A percentile compares a stretch with the other conserved stretches of the same genome.
Conservation (phyloP, 1,284 basidiomycete genomes). For the Ustilago bromivora region DNA sequence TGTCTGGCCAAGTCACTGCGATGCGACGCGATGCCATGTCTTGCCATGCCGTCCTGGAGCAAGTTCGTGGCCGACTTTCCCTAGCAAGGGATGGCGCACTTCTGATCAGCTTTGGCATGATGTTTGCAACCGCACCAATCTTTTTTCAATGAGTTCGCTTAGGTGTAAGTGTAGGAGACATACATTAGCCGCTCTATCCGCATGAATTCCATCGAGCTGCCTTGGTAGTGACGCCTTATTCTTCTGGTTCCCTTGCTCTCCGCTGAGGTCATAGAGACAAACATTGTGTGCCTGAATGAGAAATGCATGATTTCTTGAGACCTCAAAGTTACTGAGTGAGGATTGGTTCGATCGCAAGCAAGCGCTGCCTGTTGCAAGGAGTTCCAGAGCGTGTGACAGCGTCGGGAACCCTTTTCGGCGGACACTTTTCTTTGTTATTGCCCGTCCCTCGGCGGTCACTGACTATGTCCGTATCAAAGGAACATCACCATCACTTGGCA, state of each 20-base stretch:
- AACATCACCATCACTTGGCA: neutral
- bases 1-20: neutral
- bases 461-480: neutral
- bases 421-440: neutral
- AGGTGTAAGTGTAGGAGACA: neutral
- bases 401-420: neutral
- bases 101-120: constrained; percentile 3
- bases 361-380: neutral
- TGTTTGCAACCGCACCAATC: neutral
- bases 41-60: neutral
- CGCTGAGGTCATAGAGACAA: neutral
- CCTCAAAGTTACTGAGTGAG: neutral
- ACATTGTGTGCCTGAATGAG: constrained; percentile 1
- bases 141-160: neutral
- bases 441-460: neutral
- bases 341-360: neutral
- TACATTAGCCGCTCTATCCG: neutral
- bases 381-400: neutral
- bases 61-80: neutral
- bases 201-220: neutral
- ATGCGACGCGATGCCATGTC: neutral
- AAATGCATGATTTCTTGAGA: neutral
- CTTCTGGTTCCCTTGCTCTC: neutral
- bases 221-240: neutral
- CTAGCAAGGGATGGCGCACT: constrained; percentile 15